Evolutionary conservation across 2,329 filamentous ascomycete species (phyloP), one percentile per base, ranked within the genome.

Genomic region (Tolypocladium pustulatum): DNA sequence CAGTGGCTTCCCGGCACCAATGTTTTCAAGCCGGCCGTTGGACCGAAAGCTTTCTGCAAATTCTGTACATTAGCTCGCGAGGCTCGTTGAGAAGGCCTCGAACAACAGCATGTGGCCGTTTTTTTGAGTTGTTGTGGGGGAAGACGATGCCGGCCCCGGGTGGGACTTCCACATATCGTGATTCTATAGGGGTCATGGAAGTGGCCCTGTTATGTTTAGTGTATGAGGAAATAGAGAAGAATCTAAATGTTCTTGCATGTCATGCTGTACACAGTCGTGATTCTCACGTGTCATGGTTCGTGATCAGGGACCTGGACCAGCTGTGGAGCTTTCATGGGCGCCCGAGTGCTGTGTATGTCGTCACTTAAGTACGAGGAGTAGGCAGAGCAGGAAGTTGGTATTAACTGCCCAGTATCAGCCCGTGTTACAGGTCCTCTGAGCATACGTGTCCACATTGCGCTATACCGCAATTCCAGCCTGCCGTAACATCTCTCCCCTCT

Each of bases 171-270:
- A 20, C 20, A 34, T 34, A 30, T 32, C 25, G 46, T 51, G 46
- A 9, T 30, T 51, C 15, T 20, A 17, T 32, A n/a, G 30, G 49
- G 49, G 17, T 30, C 20, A 32, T 13, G 30, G 30, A 52, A 52
- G 27, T 22, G 49, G 20, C 49, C 30, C 49, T 52, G 30, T 40
- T n/a, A 68, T 68, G 66, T 69, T 66, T 63, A 68, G 58, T 69
- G 66, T 69, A 69, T 66, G 66, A 67, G 68, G 63, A 67, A 68
- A 69, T 55, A 55, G 53, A 55, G 30, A 53, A 55, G 53, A 54
- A 25, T 20, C 17, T 6, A 20, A 38, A 54, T n/a, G 53, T 25
- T 54, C 53, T n/a, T n/a, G 20, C 34, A 17, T 12, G 17, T 30
- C 7, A 15, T 54, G 30, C 49, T 32, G 30, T 10, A 49, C 2